Evolutionary conservation across 495 filamentous ascomycete genomes (phyloP), one percentile per base, ranked within the genome.

Genomic region (Cercophora newfieldiana): DNA sequence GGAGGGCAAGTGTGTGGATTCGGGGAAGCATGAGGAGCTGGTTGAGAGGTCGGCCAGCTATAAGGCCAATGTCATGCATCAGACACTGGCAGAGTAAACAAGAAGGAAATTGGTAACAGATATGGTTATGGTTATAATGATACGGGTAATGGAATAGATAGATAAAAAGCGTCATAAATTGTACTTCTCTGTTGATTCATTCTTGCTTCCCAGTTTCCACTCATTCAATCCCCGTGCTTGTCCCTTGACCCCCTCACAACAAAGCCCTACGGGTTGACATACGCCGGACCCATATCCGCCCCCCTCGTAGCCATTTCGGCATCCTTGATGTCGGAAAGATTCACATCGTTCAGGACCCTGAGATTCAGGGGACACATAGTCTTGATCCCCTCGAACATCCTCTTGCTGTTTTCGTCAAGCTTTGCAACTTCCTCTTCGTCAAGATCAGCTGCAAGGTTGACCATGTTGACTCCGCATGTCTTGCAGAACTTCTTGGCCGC

Each of bases 1-100:
- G 65, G 82, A 80, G 5, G 91, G 91, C 0, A 73, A 70, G 44
- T 84, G 90, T 64, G 82, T 90, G 55, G 90, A 93, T 66, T 71
- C 74, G 44, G 91, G 92, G 0, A 86, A 85, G 51, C 91, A 93
- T 74, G 80, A 82, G 7, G 88, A 91, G 69, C 70, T 94, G 71
- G 69, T 92, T 30, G 76, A 76, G 55, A 78, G 82, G 51, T 82
- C 81, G 7, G 86, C 86, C 54, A 83, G 80, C 57, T 91, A 90
- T 77, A 67, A 85, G 48, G 75, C 79, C 0, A 88, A 87, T 69
- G 85, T 78, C 5, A 69, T 79, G 65, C 77, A 80, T 21, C 80
- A 83, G 70, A 79, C 60, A 6, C 26, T 62, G 7, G 60, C 60
- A 2, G 44, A 62, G 19, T 62, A 8, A 44, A 7, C 3, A 2